phyloP scores from a whole-genome alignment of 2,329 filamentous ascomycete genomes.

The Xylaria digitata region DNA sequence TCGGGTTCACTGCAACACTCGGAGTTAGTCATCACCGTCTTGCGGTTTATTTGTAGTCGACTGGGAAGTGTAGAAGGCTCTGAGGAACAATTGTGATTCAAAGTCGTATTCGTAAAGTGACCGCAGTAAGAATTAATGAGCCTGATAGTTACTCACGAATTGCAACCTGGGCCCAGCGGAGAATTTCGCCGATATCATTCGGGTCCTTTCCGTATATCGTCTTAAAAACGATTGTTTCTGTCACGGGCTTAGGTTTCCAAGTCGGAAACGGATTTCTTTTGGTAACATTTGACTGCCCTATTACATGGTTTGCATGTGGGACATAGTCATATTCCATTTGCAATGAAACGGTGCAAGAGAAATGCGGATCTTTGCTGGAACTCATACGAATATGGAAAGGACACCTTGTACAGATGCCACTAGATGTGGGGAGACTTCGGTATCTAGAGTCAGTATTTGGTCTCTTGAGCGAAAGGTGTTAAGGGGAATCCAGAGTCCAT shows the following conservation, averaged over 20 bases:
- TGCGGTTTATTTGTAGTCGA: too few species aligned
- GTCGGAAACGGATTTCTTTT: constrained; percentile 67
- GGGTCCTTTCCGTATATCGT: constrained; percentile 65
- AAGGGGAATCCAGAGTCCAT: background rate
- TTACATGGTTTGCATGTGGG: constrained; percentile 49
- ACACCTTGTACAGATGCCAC: constrained; percentile 73
- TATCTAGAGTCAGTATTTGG: constrained; percentile 5
- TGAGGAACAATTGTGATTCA: too few species aligned
- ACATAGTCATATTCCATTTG: constrained; percentile 69
- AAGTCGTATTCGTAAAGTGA: too few species aligned
- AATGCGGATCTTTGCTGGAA: constrained; percentile 61
- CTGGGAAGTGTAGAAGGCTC: too few species aligned
- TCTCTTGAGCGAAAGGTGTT: background rate
- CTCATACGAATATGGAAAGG: constrained; percentile 80
- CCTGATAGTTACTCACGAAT: constrained; percentile 51
- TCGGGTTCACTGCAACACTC: constrained; percentile 66
- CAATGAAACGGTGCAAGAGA: constrained; percentile 74
- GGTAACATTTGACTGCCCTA: constrained; percentile 58
- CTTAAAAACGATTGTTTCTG: constrained; percentile 68
- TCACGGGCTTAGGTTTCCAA: constrained; percentile 64
- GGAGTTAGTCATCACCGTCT: too few species aligned
- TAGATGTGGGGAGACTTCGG: constrained; percentile 58
- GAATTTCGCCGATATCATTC: constrained; percentile 68
- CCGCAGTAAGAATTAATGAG: too few species aligned
- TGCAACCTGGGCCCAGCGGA: constrained; percentile 79